Evolutionary conservation across 345 rosid genomes (phyloP), one percentile per base, ranked within the genome.

Genomic region (Isatis tinctoria): DNA sequence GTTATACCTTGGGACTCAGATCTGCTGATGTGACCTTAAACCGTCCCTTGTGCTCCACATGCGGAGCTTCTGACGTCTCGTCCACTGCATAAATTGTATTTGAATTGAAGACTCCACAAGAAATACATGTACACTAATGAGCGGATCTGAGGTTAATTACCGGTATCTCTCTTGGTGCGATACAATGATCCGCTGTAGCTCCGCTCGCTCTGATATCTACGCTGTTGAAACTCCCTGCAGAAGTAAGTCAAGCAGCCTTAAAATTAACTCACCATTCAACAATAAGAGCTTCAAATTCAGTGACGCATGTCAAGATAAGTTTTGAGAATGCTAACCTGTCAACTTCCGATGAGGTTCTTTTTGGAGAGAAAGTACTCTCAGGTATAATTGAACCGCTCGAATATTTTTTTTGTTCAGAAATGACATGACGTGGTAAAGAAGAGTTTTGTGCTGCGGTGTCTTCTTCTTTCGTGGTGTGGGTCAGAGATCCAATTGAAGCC

Each of bases 1-100:
- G 62, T 43, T 10, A 78, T 85, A 95, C 97, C 99, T 92, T 95
- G 52, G 96, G 93, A 76, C 90, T 87, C 67, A 83, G 86, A 62
- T 92, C 97, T 59, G 85, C 88, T 33, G 90, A 86, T 51, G 92
- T 95, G 65, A 90, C 88, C 82, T 95, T 85, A 84, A 95, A 95
- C 44, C 99, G 93, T 73, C 97, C 99, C 84, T 80, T 92, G 67
- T 85, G 83, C 79, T 85, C 93, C 77, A 92, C 86, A 64, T 92
- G 79, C 27, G 92, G 88, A 60, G 90, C 93, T 72, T 91, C 95
- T 59, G 97, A 76, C 32, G 85, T 28, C 79, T 92, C 97, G 48
- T 92, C 99, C 52, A 69, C 90, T 87, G 82, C 74, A 80, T 26
- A 60, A 65, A 20, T 22, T 27, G 28, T 3, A 73, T 73, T 59